These are phyloP conservation scores for Pisolithus marmoratus DNA, from an alignment of 768 basidiomycete species.

Conservation along the genomic window DNA sequence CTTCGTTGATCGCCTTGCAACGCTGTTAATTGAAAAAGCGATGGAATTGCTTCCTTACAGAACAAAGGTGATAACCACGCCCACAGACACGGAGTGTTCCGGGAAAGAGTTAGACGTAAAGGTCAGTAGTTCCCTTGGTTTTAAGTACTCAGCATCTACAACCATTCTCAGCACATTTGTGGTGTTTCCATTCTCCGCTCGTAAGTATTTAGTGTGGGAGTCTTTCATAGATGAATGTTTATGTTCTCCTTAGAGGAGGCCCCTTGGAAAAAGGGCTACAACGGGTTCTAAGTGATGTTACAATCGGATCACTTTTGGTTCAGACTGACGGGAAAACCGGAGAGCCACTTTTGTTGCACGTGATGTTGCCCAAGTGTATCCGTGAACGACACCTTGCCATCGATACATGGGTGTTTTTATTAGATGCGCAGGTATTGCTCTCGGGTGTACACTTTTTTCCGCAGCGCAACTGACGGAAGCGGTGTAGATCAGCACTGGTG, in stretches of 20 bases:
- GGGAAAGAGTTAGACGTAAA: constrained; percentile 63
- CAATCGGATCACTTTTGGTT: constrained; percentile 84
- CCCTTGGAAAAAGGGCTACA: constrained; percentile 89
- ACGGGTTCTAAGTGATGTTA: constrained; percentile 79
- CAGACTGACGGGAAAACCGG: constrained; percentile 82
- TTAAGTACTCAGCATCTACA: neutral
- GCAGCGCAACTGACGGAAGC: neutral
- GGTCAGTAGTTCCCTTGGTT: constrained; percentile 31
- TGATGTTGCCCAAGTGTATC: constrained; percentile 69
- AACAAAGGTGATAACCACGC: constrained; percentile 58
- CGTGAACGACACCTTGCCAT: constrained; percentile 59
- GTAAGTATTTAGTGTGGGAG: constrained; percentile 36
- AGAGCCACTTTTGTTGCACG: constrained; percentile 83
- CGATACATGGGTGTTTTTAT: constrained; percentile 76
- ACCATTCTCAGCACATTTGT: constrained; percentile 54
- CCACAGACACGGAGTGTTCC: constrained; percentile 45
- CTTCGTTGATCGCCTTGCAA: constrained; percentile 83
- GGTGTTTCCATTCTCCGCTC: constrained; percentile 89
- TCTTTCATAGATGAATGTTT: constrained; percentile 3
- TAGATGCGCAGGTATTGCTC: constrained; percentile 73
- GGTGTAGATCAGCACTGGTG: constrained; percentile 83
- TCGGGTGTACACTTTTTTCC: neutral
- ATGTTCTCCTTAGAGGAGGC: constrained; percentile 55
- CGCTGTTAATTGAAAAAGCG: constrained; percentile 78
- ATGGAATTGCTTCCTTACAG: constrained; percentile 76